These are phyloP conservation scores for Beauveria sp. DNA, from an alignment of 2,329 filamentous ascomycete genomes.

Conservation along the genomic window DNA sequence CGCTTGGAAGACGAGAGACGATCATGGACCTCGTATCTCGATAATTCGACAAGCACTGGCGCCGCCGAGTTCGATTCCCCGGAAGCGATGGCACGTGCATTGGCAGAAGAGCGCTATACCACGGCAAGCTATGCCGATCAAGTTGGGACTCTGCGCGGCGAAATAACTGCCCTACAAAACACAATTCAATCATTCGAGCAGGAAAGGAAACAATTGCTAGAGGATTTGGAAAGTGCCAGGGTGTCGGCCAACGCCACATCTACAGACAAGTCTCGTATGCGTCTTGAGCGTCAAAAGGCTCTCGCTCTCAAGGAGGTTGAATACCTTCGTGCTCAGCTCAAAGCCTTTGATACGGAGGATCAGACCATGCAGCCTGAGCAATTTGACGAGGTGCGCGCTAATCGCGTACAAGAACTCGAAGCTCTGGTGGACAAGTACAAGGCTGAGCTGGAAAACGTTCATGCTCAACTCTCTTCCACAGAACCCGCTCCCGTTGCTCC, in stretches of 20 bases:
- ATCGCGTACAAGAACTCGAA: constrained; percentile 75
- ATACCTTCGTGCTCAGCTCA: constrained; percentile 85
- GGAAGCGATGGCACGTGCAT: constrained; percentile 75
- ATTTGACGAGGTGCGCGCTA: constrained; percentile 65
- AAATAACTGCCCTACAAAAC: constrained; percentile 69
- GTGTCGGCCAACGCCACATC: constrained; percentile 36
- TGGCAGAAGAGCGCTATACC: constrained; percentile 75
- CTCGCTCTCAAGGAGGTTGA: constrained; percentile 89
- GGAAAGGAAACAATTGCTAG: constrained; percentile 56
- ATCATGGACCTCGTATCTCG: constrained; percentile 80
- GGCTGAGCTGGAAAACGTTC: constrained; percentile 65
- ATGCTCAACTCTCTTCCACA: constrained; percentile 62
- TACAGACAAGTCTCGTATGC: constrained; percentile 60
- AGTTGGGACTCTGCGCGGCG: constrained; percentile 70
- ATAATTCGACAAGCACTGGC: constrained; percentile 54
- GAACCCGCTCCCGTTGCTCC: constrained; percentile 38
- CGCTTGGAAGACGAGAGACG: constrained; percentile 80
- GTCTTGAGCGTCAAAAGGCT: constrained; percentile 77
- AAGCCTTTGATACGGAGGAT: constrained; percentile 82
- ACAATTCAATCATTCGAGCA: constrained; percentile 64
- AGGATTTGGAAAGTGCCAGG: constrained; percentile 66
- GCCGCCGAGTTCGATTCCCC: constrained; percentile 79
- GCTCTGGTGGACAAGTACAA: constrained; percentile 83
- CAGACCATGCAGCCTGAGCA: constrained; percentile 74
- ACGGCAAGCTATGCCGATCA: constrained; percentile 73